Evolutionary conservation across 1,284 basidiomycete genomes (phyloP).

Genomic region (Agroathelia rolfsii): DNA sequence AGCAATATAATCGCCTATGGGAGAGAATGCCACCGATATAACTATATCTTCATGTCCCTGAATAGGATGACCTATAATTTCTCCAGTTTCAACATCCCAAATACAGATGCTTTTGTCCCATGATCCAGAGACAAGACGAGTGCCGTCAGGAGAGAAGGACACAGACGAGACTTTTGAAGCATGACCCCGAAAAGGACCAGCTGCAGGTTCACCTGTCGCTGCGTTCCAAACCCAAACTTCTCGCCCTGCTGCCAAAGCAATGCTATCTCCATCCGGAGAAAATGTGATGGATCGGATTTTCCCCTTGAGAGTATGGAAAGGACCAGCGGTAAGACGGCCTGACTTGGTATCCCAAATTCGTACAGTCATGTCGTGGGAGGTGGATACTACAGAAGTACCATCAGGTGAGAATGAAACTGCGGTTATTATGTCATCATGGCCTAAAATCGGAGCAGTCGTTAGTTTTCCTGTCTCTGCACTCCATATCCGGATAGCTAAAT

Average conservation of each 20-base stretch:
- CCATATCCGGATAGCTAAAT: too few species aligned
- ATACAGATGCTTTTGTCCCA: slow-evolving; percentile 9
- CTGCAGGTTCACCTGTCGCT: neutral
- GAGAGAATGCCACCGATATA: slow-evolving; percentile 8
- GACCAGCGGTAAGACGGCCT: neutral
- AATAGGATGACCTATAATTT: slow-evolving; percentile 10
- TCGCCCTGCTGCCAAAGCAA: slow-evolving; percentile 7
- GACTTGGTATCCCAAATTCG: slow-evolving; percentile 4
- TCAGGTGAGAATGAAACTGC: slow-evolving; percentile 7
- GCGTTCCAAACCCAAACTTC: slow-evolving; percentile 5
- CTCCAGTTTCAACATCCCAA: slow-evolving; percentile 15
- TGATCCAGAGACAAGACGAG: slow-evolving; percentile 7
- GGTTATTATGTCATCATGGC: too few species aligned
- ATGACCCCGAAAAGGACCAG: slow-evolving; percentile 8
- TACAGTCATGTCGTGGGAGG: slow-evolving; percentile 6
- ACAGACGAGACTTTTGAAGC: slow-evolving; percentile 7
- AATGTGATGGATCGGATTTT: neutral
- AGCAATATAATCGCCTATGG: slow-evolving; percentile 19
- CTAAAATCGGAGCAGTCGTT: too few species aligned
- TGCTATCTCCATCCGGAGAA: slow-evolving; percentile 2
- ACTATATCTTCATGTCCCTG: slow-evolving; percentile 4
- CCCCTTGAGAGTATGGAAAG: neutral
- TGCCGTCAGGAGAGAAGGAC: slow-evolving; percentile 11
- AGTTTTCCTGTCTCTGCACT: too few species aligned
- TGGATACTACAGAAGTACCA: slow-evolving; percentile 4